phyloP scores from a whole-genome alignment of 2,329 filamentous ascomycete species.

The Ascomycota sp. region DNA sequence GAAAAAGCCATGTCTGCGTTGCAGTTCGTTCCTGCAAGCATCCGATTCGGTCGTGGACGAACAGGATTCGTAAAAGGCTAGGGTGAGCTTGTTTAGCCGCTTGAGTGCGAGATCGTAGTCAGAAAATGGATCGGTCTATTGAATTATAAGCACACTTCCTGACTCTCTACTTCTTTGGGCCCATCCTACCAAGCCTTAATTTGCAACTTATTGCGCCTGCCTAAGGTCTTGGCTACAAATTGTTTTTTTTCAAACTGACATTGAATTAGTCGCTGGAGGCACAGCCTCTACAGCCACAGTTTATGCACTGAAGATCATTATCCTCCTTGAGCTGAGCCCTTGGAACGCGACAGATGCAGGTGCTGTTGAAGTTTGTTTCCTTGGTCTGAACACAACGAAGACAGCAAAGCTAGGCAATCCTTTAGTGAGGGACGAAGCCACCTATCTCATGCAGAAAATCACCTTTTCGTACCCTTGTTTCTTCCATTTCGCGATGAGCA shows the following conservation, averaged over 20 bases:
- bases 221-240: no score
- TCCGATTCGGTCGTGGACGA: conserved; percentile 42
- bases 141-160: no score
- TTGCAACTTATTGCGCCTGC: no score
- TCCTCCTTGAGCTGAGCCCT: conserved; percentile 76
- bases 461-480: conserved; percentile 98
- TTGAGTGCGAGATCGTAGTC: no score
- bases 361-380: conserved; percentile 96
- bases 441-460: conserved; percentile 8
- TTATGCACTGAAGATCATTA: conserved; percentile 82
- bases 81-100: no score
- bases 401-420: conserved; percentile 53
- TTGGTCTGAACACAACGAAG: conserved; percentile 96
- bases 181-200: no score
- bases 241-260: no score
- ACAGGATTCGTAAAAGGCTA: conserved; percentile 31
- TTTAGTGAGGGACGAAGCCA: conserved; percentile 7
- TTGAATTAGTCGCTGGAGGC: conserved; percentile 52
- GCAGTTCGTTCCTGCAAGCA: conserved; percentile 46
- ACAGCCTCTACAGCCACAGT: conserved; percentile 83
- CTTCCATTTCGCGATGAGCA: conserved; percentile 98
- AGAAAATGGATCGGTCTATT: no score
- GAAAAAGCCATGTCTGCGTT: conserved; percentile 49
- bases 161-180: no score
- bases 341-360: conserved; percentile 90